A percentile compares a stretch with the other conserved stretches of the same genome.
phyloP scores from a whole-genome alignment of 306 rosid genomes.

The Erythrophleum fordii region DNA sequence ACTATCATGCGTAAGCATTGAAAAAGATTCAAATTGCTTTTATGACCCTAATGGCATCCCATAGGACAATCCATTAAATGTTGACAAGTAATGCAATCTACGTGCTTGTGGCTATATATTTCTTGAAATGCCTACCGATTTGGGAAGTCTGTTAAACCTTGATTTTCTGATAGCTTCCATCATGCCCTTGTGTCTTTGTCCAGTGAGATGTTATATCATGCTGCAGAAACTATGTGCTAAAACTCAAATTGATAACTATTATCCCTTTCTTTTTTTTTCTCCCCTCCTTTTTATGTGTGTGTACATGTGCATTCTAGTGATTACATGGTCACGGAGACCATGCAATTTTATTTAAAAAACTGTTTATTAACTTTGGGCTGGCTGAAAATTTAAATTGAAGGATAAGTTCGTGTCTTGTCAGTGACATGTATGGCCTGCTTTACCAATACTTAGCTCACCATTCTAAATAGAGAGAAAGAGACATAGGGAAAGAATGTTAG shows the following conservation, averaged over 20 bases:
- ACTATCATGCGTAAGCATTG: background rate
- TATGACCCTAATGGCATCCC: constrained; percentile 11
- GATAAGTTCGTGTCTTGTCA: constrained; percentile 25
- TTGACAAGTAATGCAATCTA: background rate
- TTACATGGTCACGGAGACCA: background rate
- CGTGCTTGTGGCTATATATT: background rate
- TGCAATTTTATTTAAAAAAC: background rate
- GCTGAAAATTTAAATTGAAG: background rate
- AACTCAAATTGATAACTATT: background rate
- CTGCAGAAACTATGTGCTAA: constrained; percentile 6
- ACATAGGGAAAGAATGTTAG: background rate
- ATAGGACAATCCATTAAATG: constrained; percentile 29
- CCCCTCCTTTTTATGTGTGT: background rate
- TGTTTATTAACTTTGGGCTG: background rate
- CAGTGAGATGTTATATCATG: background rate
- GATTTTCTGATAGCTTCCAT: background rate
- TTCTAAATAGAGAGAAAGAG: background rate
- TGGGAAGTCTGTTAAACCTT: background rate
- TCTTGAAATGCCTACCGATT: background rate
- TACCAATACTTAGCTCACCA: background rate
- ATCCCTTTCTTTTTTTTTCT: background rate
- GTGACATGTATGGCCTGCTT: background rate
- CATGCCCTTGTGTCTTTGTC: background rate
- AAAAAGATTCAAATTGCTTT: constrained; percentile 2
- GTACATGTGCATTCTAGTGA: background rate